A percentile compares a stretch with the other conserved stretches of the same genome.
Evolutionary conservation across 2,329 filamentous ascomycete species (phyloP).

Genomic region (Cladosporium sphaerospermum): DNA sequence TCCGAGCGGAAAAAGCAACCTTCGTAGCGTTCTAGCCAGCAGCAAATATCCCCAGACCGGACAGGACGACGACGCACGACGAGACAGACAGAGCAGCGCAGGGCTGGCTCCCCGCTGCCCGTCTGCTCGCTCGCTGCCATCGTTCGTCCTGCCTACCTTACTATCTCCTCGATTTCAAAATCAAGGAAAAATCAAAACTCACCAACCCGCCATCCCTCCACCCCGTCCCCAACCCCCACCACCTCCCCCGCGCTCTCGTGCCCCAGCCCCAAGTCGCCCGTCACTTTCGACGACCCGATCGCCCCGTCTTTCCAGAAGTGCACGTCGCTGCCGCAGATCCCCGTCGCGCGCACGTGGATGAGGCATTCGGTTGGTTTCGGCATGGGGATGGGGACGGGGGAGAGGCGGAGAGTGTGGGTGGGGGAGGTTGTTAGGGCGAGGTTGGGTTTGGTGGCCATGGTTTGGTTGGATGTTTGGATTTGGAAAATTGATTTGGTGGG

Average conservation of each 20-base stretch:
- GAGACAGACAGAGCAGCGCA: too few species aligned
- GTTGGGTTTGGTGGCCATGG: slow-evolving; percentile 15
- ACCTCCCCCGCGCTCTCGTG: slow-evolving; percentile 27
- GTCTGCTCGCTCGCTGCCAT: too few species aligned
- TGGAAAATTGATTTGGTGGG: neutral
- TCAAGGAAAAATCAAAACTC: slow-evolving; percentile 4
- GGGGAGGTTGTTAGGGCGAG: slow-evolving; percentile 29
- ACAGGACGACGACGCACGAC: too few species aligned
- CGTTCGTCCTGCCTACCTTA: too few species aligned
- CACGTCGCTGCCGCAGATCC: slow-evolving; percentile 29
- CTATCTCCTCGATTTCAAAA: neutral
- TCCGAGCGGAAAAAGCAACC: too few species aligned
- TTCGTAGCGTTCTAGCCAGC: too few species aligned
- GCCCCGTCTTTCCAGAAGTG: slow-evolving; percentile 29
- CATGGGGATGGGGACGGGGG: slow-evolving; percentile 18
- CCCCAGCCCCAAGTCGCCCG: slow-evolving; percentile 20
- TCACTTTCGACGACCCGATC: slow-evolving; percentile 24
- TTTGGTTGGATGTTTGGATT: neutral
- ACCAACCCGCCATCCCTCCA: slow-evolving; percentile 21
- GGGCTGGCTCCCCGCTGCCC: too few species aligned
- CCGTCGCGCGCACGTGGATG: slow-evolving; percentile 28
- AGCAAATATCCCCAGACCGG: too few species aligned
- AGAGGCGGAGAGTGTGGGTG: slow-evolving; percentile 25
- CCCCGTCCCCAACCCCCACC: slow-evolving; percentile 20
- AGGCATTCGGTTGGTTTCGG: slow-evolving; percentile 26